A percentile compares a stretch with the other conserved stretches of the same genome.
These are phyloP conservation scores for Quillaja saponaria DNA, from an alignment of 306 rosid species.

Conservation along the genomic window DNA sequence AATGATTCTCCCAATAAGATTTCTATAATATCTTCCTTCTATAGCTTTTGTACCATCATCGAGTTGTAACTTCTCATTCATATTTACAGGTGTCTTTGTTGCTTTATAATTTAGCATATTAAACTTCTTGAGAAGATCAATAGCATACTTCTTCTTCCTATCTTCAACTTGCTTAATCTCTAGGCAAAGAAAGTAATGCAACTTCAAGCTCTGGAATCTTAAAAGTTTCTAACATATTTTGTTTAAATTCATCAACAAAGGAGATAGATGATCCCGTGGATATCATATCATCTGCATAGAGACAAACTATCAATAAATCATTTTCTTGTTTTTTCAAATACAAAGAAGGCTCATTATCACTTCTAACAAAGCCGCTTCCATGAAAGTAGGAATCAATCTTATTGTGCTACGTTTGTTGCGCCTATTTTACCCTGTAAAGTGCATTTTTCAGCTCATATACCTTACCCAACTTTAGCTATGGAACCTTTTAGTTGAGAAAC, in stretches of 20 bases:
- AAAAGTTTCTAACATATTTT: background rate
- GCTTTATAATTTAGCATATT: no score
- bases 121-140: background rate
- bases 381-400: background rate
- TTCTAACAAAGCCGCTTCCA: background rate
- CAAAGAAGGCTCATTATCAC: background rate
- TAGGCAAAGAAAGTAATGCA: background rate
- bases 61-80: background rate
- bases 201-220: background rate
- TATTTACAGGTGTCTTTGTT: no score
- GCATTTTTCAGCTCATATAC: background rate
- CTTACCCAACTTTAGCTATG: background rate
- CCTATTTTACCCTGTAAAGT: background rate
- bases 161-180: background rate
- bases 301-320: background rate
- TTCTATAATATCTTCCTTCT: background rate
- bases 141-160: background rate
- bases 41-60: background rate
- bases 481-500: background rate
- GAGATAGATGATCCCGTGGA: background rate
- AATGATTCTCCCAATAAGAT: background rate
- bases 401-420: background rate
- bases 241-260: background rate
- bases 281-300: background rate
- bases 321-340: background rate